Conservation (phyloP, 768 basidiomycete species). For the Boletus edulis region DNA sequence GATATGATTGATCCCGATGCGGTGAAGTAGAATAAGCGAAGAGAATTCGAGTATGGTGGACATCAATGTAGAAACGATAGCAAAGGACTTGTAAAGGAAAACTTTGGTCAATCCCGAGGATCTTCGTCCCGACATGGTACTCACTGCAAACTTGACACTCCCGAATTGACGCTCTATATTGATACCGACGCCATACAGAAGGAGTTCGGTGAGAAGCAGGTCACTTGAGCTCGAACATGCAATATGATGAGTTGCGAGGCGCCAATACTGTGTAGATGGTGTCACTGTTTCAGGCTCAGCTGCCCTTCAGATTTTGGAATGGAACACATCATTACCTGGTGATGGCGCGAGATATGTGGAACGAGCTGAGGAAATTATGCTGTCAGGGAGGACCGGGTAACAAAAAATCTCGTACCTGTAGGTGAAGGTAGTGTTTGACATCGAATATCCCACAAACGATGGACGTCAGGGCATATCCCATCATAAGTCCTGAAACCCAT, state of each 20-base stretch:
- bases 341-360: constrained; percentile 86
- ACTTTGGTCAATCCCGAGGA: constrained; percentile 5
- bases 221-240: constrained; percentile 86
- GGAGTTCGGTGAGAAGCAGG: constrained; percentile 69
- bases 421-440: constrained; percentile 83
- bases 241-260: constrained; percentile 68
- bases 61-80: constrained; percentile 62
- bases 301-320: constrained; percentile 9
- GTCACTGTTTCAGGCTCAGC: constrained; percentile 33
- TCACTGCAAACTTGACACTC: constrained; percentile 81
- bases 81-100: constrained; percentile 59
- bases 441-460: constrained; percentile 77
- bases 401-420: constrained; percentile 53
- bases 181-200: constrained; percentile 69
- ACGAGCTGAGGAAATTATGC: constrained; percentile 51
- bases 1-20: constrained; percentile 67
- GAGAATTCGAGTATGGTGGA: constrained; percentile 68
- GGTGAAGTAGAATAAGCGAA: constrained; percentile 61
- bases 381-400: constrained; percentile 4
- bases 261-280: constrained; percentile 69
- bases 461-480: constrained; percentile 68
- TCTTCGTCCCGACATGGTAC: constrained; percentile 22
- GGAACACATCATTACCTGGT: constrained; percentile 57
- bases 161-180: constrained; percentile 86
- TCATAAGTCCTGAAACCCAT: constrained; percentile 64